Base-by-base conservation (phyloP, 1,284 basidiomycete species). In the Leccinum fallax region DNA sequence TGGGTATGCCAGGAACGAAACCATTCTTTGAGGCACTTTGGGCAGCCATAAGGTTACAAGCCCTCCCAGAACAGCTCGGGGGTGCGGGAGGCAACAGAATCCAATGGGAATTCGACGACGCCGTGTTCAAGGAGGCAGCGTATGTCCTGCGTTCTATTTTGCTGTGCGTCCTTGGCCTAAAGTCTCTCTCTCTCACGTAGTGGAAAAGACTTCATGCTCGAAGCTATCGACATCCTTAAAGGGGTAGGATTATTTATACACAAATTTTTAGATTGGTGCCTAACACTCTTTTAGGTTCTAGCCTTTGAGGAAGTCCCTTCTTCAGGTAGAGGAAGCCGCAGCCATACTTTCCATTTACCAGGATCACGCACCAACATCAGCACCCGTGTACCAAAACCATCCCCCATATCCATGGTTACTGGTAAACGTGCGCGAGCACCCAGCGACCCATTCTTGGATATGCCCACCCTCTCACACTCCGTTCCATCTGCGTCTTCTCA, bases 111-210 rank as follows among this genome's bases (percentile, higher is more conserved):
- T 80, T 93, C 43, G 91, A 93, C 72, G 90, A 93, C 77, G 90
- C 90, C 36, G 89, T 93, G 32, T 90, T 92, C 77, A 90, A 90
- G 71, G 90, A 93, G 76, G 83, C 90, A 67, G 90, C 88, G 90
- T 91, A 80, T 81, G 90, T 84, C 40, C 13, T 66, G 9, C 46
- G 5, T 60, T 60, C 65, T 63, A 61, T 61, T 60, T 52, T 26
- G 24, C 28, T 38, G 54, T 57, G n/a, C 13, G 38, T 53, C 8
- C 38, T 46, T 55, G 21, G 48, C 61, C 53, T 74, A 30, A 71
- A 57, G 52, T 58, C 26, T 65, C 53, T 48, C 59, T 69, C 58
- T 65, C 65, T 65, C 67, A 63, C 69, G 57, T 74, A 92, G 90
- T 72, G 90, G 90, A 63, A 92, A 91, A 77, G 86, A 91, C 67